Base-by-base conservation (phyloP, 441 rosid genomes). In the Arabidopsis lyrata region DNA sequence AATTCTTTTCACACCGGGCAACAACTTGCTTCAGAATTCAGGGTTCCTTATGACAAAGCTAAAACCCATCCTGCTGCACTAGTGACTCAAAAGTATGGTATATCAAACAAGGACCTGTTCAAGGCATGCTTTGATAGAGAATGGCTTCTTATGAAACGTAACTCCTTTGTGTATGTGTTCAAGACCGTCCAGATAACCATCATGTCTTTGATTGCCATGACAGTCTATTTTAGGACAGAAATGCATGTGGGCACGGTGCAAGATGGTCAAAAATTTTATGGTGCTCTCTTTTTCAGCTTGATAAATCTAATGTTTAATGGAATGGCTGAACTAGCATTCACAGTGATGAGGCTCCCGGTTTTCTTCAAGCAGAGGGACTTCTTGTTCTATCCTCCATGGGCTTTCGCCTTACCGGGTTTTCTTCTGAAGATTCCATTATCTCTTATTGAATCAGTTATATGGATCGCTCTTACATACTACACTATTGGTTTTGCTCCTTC, bases 401-500 rank as follows among this genome's bases (percentile, higher is more conserved):
- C 90, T 63, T 89, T 87, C 70, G 83, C 80, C 12, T 81, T 89
- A 52, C 91, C 94, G 5, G 87, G 87, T 5, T 87, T 83, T 83
- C 62, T 89, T 56, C 84, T 86, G 24, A 82, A 87, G 80, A 87
- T 89, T 78, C 95, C 95, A 6, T 59, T 87, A 10, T 89, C 94
- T 9, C 59, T 87, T 65, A 5, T 86, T n/a, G 94, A 89, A 66
- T 87, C 94, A 8, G 88, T 74, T 47, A 89, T 89, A 66, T 89
- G 94, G 94, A 81, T 84, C 48, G 32, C 60, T 65, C 73, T 89
- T 22, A 89, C 94, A 12, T 89, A 89, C 78, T 89, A 87, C 81
- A 86, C 90, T 35, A 77, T 89, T 18, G 94, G 91, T 70, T 87
- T 89, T 50, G 94, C 94, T 55, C 94, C 94, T 24, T 49, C 87